A percentile compares a stretch with the other conserved stretches of the same genome.
Conservation (phyloP, 1,284 basidiomycete species). For the Leccinum ponderosum region DNA sequence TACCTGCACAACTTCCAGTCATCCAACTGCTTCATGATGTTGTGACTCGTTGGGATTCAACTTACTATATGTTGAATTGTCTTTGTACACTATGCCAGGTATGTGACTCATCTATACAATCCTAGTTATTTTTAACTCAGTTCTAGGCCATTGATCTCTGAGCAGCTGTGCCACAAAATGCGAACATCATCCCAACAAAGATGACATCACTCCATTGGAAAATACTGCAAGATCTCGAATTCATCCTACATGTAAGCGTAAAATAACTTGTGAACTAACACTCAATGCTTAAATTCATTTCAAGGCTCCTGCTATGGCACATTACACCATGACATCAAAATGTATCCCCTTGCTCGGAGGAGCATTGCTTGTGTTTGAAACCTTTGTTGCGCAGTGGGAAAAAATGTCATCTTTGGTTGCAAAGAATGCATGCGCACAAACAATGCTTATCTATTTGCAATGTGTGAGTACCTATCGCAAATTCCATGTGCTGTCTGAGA, state of each 20-base stretch:
- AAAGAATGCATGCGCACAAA: neutral
- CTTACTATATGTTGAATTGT: neutral
- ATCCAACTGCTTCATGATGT: neutral
- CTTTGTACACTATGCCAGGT: neutral
- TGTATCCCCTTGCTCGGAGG: neutral
- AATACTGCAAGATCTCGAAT: constrained; percentile 1
- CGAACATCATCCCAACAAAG: neutral
- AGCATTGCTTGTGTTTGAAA: neutral
- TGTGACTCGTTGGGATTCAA: neutral
- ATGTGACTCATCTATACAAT: neutral
- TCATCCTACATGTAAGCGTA: neutral
- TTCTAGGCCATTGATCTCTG: neutral
- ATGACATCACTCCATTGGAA: neutral
- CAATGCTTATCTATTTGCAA: neutral
- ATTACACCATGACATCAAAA: neutral
- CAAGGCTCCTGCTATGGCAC: neutral
- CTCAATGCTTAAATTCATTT: neutral
- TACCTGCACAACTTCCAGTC: neutral
- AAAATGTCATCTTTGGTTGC: neutral
- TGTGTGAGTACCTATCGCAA: neutral
- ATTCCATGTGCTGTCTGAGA: no score
- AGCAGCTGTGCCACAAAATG: neutral
- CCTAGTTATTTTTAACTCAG: no score
- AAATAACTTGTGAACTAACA: neutral
- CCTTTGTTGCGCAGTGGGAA: neutral